Conservation (phyloP, 306 rosid species). For the Cicer judaicum region DNA sequence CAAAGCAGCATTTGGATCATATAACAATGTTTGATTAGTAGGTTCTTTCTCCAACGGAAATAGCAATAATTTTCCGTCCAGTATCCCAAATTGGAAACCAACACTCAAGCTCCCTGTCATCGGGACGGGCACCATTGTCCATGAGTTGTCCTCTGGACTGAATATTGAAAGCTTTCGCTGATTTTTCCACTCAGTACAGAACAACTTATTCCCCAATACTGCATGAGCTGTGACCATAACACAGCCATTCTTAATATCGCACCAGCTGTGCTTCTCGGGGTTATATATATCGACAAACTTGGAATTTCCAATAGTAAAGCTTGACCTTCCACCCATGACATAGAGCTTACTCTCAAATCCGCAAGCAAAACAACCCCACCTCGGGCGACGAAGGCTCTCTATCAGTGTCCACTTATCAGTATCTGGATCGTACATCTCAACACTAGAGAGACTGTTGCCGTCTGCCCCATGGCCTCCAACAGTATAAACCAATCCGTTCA, state of each 20-base stretch:
- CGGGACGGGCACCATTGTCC: slow-evolving; percentile 84
- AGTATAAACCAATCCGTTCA: slow-evolving; percentile 71
- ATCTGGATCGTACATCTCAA: slow-evolving; percentile 83
- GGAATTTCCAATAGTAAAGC: slow-evolving; percentile 90
- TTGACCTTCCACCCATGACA: slow-evolving; percentile 98
- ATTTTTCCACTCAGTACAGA: slow-evolving; percentile 95
- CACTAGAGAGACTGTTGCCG: slow-evolving; percentile 76
- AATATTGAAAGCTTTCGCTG: slow-evolving; percentile 80
- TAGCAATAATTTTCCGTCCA: slow-evolving; percentile 69
- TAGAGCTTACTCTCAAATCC: slow-evolving; percentile 87
- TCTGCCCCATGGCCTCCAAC: slow-evolving; percentile 76
- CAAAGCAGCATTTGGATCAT: slow-evolving; percentile 80
- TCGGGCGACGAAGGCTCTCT: slow-evolving; percentile 87
- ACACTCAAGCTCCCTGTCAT: slow-evolving; percentile 79
- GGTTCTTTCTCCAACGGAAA: slow-evolving; percentile 63
- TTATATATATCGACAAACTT: slow-evolving; percentile 82
- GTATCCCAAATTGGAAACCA: slow-evolving; percentile 73
- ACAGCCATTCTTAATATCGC: slow-evolving; percentile 93
- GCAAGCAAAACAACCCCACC: slow-evolving; percentile 94
- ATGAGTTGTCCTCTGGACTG: slow-evolving; percentile 72
- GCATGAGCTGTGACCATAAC: slow-evolving; percentile 98
- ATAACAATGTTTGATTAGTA: slow-evolving; percentile 65
- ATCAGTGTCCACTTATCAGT: slow-evolving; percentile 72
- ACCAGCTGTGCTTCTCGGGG: slow-evolving; percentile 78
- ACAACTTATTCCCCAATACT: slow-evolving; percentile 76